Evolutionary conservation across 2,329 filamentous ascomycete genomes (phyloP).

Genomic region (Penicillium crustosum): DNA sequence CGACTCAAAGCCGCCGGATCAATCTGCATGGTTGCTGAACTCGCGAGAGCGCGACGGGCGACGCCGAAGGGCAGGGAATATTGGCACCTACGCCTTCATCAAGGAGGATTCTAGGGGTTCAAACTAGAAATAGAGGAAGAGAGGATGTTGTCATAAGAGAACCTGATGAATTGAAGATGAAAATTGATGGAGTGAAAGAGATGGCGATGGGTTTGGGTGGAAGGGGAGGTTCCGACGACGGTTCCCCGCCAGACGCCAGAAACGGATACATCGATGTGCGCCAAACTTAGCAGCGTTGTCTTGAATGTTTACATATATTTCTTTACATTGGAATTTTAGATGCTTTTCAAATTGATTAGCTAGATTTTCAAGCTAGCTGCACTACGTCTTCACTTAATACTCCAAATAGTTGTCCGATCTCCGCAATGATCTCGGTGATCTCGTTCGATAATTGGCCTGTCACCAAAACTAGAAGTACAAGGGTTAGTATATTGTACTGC

Average conservation of each 20-base stretch:
- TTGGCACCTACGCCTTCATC: constrained; percentile 42
- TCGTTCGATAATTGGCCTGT: constrained; percentile 60
- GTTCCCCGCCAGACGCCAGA: constrained; percentile 33
- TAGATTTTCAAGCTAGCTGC: constrained; percentile 49
- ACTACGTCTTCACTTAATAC: constrained; percentile 62
- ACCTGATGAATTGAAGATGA: constrained; percentile 28
- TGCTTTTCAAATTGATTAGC: neutral
- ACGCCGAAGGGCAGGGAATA: constrained; percentile 40
- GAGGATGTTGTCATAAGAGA: constrained; percentile 10
- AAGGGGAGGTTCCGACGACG: constrained; percentile 28
- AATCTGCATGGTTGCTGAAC: constrained; percentile 45
- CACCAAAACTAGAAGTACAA: constrained; percentile 52
- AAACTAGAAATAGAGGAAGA: constrained; percentile 12
- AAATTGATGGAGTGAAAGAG: constrained; percentile 22
- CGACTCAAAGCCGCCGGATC: constrained; percentile 47
- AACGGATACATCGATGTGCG: constrained; percentile 19
- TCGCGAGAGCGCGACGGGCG: constrained; percentile 39
- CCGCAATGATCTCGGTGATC: constrained; percentile 54
- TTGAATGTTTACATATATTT: constrained; percentile 31
- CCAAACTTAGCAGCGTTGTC: constrained; percentile 11
- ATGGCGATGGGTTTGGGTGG: constrained; percentile 30
- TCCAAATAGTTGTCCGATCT: constrained; percentile 61
- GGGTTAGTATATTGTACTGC: constrained; percentile 3
- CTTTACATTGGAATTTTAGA: neutral
- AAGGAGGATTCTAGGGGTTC: constrained; percentile 24